Evolutionary conservation across 169 alveolate genomes (phyloP), one percentile per base, ranked within the genome.

Genomic region (Haemoproteus tartakovskyi): DNA sequence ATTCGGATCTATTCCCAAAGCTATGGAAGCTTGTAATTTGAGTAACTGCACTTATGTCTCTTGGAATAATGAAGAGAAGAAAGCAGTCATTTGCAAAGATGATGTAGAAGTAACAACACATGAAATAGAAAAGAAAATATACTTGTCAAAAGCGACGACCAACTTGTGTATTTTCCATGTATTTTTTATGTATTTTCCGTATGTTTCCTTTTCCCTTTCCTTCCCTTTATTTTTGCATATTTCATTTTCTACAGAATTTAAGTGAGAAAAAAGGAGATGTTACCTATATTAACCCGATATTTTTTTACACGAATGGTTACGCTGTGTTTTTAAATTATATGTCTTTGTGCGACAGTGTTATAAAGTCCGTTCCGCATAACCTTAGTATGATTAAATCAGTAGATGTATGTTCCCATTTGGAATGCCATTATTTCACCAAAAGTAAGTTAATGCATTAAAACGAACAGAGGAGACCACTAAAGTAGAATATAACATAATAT

Each of bases 321-420:
- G 51, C 79, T 12, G 54, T 67, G 2, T 78, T 78, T 37, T 41
- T 78, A 50, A 78, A 78, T 51, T 78, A 78, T n/a, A 52, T 78
- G 85, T 48, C 85, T 24, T 46, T 78, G 36, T 78, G 85, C 50
- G 79, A 78, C 37, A 21, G 59, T n/a, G 52, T 57, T 60, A 26
- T 62, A 45, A 78, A 78, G 29, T 16, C 51, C 9, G 62, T 40
- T 16, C 74, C 70, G 2, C 29, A 67, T 24, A 67, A 67, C 29
- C 19, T 67, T 24, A 67, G 82, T 24, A 67, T 59, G 11, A 12
- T 43, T 2, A 67, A 67, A 36, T 67, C 82, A 16, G 64, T 52
- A 43, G 70, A 54, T 21, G 60, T 43, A 16, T 67, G 82, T 33
- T 27, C 67, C 29, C 61, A 67, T 21, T 29, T 67, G 12, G 82